Conservation (phyloP, 2,329 filamentous ascomycete species). For the Colletotrichum musicola region DNA sequence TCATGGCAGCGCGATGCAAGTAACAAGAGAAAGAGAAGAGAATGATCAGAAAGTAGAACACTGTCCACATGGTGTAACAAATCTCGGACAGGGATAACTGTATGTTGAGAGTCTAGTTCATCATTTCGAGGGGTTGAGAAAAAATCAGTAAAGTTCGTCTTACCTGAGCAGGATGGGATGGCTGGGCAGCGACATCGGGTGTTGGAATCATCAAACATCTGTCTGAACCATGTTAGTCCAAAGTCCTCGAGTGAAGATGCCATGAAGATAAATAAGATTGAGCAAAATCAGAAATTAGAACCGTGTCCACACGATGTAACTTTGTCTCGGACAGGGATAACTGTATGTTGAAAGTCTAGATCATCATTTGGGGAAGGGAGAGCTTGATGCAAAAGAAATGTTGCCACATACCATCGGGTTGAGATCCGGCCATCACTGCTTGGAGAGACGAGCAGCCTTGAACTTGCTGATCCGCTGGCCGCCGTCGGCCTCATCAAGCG, state of each 20-base stretch:
- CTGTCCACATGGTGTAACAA: slow-evolving; percentile 25
- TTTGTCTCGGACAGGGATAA: slow-evolving; percentile 37
- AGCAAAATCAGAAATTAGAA: slow-evolving; percentile 34
- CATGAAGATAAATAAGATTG: not conserved
- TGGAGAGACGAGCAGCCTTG: slow-evolving; percentile 75
- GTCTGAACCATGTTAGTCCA: not conserved
- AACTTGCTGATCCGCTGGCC: slow-evolving; percentile 78
- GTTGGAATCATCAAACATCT: not conserved
- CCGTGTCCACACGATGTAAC: slow-evolving; percentile 29
- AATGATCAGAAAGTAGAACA: slow-evolving; percentile 37
- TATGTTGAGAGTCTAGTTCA: slow-evolving; percentile 35
- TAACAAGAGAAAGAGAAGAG: not conserved
- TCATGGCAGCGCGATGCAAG: not conserved
- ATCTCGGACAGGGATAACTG: slow-evolving; percentile 39
- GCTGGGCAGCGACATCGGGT: not conserved
- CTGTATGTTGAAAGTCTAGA: slow-evolving; percentile 32
- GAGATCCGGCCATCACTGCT: slow-evolving; percentile 52
- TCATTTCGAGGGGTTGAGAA: slow-evolving; percentile 22
- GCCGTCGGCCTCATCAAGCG: slow-evolving; percentile 76
- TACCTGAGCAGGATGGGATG: not conserved
- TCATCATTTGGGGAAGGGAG: slow-evolving; percentile 28
- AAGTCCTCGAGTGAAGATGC: too few species aligned
- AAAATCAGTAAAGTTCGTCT: not conserved
- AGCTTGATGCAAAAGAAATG: not conserved
- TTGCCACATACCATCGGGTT: slow-evolving; percentile 40